phyloP scores from a whole-genome alignment of 495 filamentous ascomycete genomes.

The Neurospora sp. region DNA sequence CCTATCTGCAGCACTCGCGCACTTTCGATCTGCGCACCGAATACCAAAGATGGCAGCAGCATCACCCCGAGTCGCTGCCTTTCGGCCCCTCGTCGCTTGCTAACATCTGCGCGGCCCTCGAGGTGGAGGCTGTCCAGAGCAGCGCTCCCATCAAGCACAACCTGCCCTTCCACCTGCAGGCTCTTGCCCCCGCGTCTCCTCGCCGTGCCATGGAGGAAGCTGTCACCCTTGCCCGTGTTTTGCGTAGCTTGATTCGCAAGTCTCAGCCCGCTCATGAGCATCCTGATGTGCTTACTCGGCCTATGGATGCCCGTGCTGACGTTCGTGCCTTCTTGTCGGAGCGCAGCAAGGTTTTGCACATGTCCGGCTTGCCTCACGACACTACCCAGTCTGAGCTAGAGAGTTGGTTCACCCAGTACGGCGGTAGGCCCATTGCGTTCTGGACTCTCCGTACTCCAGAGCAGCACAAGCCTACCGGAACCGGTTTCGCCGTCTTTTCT shows the following conservation, averaged over 20 bases:
- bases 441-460: slow-evolving; percentile 97
- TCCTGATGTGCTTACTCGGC: slow-evolving; percentile 82
- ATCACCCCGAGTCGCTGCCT: slow-evolving; percentile 92
- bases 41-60: slow-evolving; percentile 96
- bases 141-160: slow-evolving; percentile 99
- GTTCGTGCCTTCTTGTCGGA: slow-evolving; percentile 93
- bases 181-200: slow-evolving; percentile 90
- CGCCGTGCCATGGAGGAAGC: slow-evolving; percentile 96
- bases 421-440: slow-evolving; percentile 96
- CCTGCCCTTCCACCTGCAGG: slow-evolving; percentile 93
- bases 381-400: slow-evolving; percentile 97
- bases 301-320: slow-evolving; percentile 94
- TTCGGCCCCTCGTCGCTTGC: slow-evolving; percentile 91
- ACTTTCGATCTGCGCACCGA: slow-evolving; percentile 95
- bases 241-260: slow-evolving; percentile 86
- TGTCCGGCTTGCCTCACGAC: slow-evolving; percentile 93
- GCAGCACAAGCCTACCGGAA: slow-evolving; percentile 96
- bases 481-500: slow-evolving; percentile 95
- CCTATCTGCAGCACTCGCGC: slow-evolving; percentile 92
- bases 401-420: slow-evolving; percentile 99
- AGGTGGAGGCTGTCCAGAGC: slow-evolving; percentile 92
- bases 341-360: slow-evolving; percentile 93
- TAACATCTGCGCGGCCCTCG: slow-evolving; percentile 95
- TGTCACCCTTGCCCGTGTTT: slow-evolving; percentile 82
- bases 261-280: slow-evolving; percentile 90